phyloP scores from a whole-genome alignment of 768 basidiomycete species.

The Zangia roseola region DNA sequence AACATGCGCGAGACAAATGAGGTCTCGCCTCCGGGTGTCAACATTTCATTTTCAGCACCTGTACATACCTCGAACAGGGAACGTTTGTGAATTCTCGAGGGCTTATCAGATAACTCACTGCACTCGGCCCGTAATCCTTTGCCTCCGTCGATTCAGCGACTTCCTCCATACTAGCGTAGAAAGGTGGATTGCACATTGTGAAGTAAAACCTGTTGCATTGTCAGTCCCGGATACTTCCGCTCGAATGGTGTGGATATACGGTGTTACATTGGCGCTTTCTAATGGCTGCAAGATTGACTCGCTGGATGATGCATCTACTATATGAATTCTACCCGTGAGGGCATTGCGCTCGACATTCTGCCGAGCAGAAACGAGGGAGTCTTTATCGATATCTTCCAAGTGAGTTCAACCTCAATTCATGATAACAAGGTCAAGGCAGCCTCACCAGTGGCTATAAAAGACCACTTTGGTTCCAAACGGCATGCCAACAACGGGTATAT shows the following conservation, averaged over 20 bases:
- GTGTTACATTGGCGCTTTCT: conserved; percentile 5
- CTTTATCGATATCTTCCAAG: conserved; percentile 66
- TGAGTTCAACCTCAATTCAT: neutral
- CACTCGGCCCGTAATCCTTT: conserved; percentile 68
- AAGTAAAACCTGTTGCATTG: conserved; percentile 56
- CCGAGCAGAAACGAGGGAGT: conserved; percentile 55
- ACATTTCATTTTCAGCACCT: conserved; percentile 84
- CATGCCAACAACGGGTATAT: conserved; percentile 85
- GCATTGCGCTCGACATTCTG: conserved; percentile 58
- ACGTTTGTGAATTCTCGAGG: neutral
- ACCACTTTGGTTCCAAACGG: conserved; percentile 50
- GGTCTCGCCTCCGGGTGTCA: conserved; percentile 84
- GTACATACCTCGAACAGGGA: conserved; percentile 66
- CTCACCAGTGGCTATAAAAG: conserved; percentile 68
- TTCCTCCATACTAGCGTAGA: conserved; percentile 79
- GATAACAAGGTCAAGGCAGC: neutral
- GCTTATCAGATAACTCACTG: conserved; percentile 46
- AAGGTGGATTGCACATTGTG: conserved; percentile 96
- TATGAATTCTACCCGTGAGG: conserved; percentile 48
- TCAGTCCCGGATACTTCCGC: neutral
- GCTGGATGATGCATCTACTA: conserved; percentile 39
- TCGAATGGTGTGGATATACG: conserved; percentile 1
- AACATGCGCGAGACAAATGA: conserved; percentile 79
- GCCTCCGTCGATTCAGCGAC: conserved; percentile 52
- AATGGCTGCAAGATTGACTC: conserved; percentile 45